Evolutionary conservation across 345 rosid genomes (phyloP), one percentile per base, ranked within the genome.

Genomic region (Citrus mangshanensis): DNA sequence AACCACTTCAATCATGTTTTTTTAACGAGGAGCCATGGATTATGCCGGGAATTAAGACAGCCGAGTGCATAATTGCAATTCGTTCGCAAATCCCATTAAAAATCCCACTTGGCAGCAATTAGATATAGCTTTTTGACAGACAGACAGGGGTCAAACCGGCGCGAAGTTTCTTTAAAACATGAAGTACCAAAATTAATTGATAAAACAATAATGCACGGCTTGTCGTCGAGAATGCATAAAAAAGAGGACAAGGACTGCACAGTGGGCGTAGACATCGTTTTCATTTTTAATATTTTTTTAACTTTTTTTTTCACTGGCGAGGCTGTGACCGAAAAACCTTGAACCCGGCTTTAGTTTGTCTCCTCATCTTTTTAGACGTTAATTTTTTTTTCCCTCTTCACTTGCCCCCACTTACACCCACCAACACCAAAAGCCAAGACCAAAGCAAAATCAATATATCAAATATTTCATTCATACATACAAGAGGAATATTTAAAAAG

Each of bases 31-130:
- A 25, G 21, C 77, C 82, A 64, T 65, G 64, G 79, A 79, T 82
- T 40, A 79, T 74, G 85, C 73, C 79, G 9, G 61, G 68, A 70
- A 79, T 79, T 71, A 64, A 75, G 85, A 56, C 51, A 71, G 22
- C 46, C 42, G 6, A 68, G 18, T 37, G 51, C 25, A 51, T 25
- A 62, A 65, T 46, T 61, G 66, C 68, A 7, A 32, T 28, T 37
- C 21, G 42, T 28, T 37, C 21, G 42, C 51, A 55, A 40, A 65
- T 58, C 38, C 55, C 68, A 54, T 54, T 12, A 5, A 24, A 24
- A 38, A 66, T 27, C 69, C 58, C n/a, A 67, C 66, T 67, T 22
- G 37, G 51, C 66, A 74, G 42, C 21, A 28, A 27, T 74, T 25
- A 58, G 21, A 55, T 21, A 74, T 72, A 54, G 46, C 27, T 32